These are phyloP conservation scores for Didymella lethalis DNA, from an alignment of 2,329 filamentous ascomycete genomes.

Conservation along the genomic window DNA sequence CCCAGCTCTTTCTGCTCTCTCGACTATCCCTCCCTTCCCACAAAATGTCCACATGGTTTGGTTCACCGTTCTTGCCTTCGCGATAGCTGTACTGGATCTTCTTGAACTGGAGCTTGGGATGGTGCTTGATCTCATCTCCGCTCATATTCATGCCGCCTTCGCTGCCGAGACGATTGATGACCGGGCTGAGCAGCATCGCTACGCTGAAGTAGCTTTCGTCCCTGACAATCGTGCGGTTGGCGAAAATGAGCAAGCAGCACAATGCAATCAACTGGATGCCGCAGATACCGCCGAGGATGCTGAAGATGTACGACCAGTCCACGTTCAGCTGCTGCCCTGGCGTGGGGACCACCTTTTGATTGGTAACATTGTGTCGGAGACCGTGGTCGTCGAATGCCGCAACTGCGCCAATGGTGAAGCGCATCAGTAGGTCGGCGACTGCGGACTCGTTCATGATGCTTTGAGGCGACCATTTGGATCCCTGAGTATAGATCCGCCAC, in stretches of 20 bases:
- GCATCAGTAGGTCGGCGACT: conserved; percentile 31
- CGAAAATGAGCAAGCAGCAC: conserved; percentile 32
- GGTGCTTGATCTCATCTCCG: conserved; percentile 40
- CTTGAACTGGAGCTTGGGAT: conserved; percentile 35
- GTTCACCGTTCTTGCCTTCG: conserved; percentile 34
- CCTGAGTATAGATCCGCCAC: conserved; percentile 29
- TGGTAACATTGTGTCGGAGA: conserved; percentile 26
- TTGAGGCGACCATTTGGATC: conserved; percentile 34
- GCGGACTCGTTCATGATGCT: conserved; percentile 18
- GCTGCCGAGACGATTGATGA: conserved; percentile 33
- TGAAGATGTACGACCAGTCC: conserved; percentile 38
- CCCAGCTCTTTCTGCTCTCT: conserved; percentile 36
- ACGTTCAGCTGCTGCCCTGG: conserved; percentile 37
- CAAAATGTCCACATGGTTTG: conserved; percentile 39
- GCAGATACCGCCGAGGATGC: conserved; percentile 35
- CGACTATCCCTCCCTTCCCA: conserved; percentile 33
- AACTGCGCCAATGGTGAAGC: conserved; percentile 39
- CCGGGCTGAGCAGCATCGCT: conserved; percentile 40
- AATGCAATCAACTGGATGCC: conserved; percentile 35
- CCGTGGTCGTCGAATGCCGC: conserved; percentile 44
- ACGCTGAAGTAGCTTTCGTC: conserved; percentile 40
- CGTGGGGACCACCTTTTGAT: conserved; percentile 28
- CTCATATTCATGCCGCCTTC: conserved; percentile 38
- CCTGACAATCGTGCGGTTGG: conserved; percentile 39
- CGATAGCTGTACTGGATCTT: conserved; percentile 41